Evolutionary conservation across 2,329 filamentous ascomycete species (phyloP), one percentile per base, ranked within the genome.

Genomic region (Colletotrichum godetiae): DNA sequence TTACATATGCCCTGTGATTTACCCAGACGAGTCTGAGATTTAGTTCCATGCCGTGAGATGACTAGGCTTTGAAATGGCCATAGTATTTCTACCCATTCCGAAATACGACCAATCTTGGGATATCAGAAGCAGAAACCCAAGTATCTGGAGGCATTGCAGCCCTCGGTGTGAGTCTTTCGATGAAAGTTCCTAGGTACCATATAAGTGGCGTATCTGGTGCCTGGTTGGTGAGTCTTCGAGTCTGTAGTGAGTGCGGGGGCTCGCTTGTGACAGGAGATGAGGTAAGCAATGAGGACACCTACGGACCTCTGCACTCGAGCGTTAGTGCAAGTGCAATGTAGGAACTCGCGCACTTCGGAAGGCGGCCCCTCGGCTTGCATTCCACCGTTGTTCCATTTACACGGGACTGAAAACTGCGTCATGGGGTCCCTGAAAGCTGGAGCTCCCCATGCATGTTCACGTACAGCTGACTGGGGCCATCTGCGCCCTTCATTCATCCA

Each of bases 361-460:
- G 42, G 42, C 8, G 42, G 42, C 42, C 42, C 33, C 31, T 60
- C 57, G 57, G 33, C 57, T n/a, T 60, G 22, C 57, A 27, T 60
- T 60, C 57, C 35, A 42, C 57, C 57, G 57, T 35, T 37, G 42
- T 37, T 57, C 67, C 61, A 66, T 69, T 29, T 56, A 62, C 62
- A 71, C 68, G 57, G 69, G 65, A 68, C 58, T 65, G 57, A 27
- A 46, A 72, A 55, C 27, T 68, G 69, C 69, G 69, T 72, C 69
- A 72, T 72, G 65, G 58, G 68, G 65, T 72, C 63, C 68, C 63
- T 62, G 57, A 19, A 57, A 33, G 46, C 58, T 24, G 58, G 67
- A 59, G 55, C 53, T 70, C 61, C 62, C 42, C 33, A 35, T 35
- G 31, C 33, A 35, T 35, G 31, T 49, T 31, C 42, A 59, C 33